Evolutionary conservation across 1,284 basidiomycete genomes (phyloP).

Genomic region (Fomitopsis palustris): DNA sequence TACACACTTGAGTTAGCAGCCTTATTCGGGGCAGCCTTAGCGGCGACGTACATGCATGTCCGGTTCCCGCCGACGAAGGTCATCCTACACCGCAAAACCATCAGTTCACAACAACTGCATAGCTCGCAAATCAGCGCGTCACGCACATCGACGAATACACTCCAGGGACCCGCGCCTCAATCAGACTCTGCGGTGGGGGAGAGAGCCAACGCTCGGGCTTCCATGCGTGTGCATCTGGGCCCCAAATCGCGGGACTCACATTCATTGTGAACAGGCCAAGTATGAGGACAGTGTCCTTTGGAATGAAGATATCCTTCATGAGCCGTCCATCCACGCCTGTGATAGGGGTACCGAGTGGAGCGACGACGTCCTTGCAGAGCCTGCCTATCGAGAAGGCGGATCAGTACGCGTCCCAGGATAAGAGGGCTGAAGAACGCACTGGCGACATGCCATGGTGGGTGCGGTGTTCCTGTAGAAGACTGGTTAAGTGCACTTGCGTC

Average conservation of each 20-base stretch:
- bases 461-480: background rate
- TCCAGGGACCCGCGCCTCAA: background rate
- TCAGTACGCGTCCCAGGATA: background rate
- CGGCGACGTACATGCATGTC: background rate
- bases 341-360: constrained; percentile 19
- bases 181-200: background rate
- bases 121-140: too few relatives aligned
- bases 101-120: background rate
- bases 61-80: background rate
- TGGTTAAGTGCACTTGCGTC: too few relatives aligned
- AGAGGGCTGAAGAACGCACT: background rate
- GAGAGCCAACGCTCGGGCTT: constrained; percentile 1
- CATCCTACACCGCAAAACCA: background rate
- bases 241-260: constrained; percentile 12
- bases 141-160: background rate
- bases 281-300: constrained; percentile 40
- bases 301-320: constrained; percentile 36
- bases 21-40: background rate
- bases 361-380: constrained; percentile 13
- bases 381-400: constrained; percentile 12
- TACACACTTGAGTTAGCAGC: background rate
- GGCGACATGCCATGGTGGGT: background rate
- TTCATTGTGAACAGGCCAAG: constrained; percentile 42
- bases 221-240: constrained; percentile 5
- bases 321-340: constrained; percentile 24